Evolutionary conservation across 2,329 filamentous ascomycete genomes (phyloP), one percentile per base, ranked within the genome.

Genomic region (Rhynchosporium graminicola): DNA sequence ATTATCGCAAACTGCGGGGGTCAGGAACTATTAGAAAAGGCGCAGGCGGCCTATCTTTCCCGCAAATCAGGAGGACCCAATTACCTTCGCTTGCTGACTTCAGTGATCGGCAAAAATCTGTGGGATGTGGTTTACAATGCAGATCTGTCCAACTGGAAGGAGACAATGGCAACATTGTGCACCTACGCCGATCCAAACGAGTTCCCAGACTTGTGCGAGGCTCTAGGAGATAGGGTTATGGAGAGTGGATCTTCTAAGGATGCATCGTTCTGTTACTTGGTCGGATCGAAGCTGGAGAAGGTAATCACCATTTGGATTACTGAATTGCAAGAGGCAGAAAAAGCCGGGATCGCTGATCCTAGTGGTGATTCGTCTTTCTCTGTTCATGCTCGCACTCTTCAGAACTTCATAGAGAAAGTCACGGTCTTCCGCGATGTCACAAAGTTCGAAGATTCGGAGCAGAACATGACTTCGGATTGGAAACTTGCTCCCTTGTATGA

Each of bases 41-140:
- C 94, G 4, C 95, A 98, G 76, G 84, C 90, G 64, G 87, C 92
- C 12, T 99, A 99, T 74, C 86, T 99, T 67, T 89, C 91, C 62
- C 89, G 89, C 72, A 92, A 93, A 76, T 83, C 85, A 7, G 88
- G 88, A 63, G 88, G 89, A 33, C 94, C 96, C 1, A 98, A 94
- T 77, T 99, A 99, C 73, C 81, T 98, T 61, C 89, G 96, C 48
- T 82, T 99, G 8, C 82, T 99, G 60, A 89, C 91, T 57, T 97
- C 94, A 5, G 91, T 99, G 57, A 93, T 97, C 62, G 88, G 90
- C 65, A 98, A 98, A 81, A 97, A 99, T 73, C 83, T 99, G 1
- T 98, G 94, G 95, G 95, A 99, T 77, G 85, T 98, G 51, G 95
- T 98, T 7, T 92, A 98, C 78, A 99, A 99, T 72, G 95, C 94